Percentiles rank a stretch among this genome's conserved stretches.
Evolutionary conservation across 345 rosid species (phyloP).

Genomic region (Populus deltoides): DNA sequence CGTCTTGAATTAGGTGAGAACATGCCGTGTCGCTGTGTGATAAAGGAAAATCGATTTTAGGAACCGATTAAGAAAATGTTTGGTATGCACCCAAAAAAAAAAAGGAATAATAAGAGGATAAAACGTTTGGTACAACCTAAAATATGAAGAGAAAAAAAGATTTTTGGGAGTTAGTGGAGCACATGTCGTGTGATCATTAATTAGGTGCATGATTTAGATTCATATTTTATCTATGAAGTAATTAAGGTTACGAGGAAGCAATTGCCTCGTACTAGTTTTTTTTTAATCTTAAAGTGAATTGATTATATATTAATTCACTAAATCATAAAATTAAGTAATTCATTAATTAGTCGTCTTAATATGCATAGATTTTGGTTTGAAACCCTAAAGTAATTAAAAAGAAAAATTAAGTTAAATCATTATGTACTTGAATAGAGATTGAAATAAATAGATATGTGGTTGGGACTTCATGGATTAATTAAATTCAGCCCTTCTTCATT

Average conservation of each 20-base stretch:
- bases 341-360: background rate
- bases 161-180: background rate
- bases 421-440: background rate
- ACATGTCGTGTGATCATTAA: background rate
- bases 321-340: too few relatives aligned
- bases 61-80: background rate
- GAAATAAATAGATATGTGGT: background rate
- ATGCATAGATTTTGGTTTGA: background rate
- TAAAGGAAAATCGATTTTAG: background rate
- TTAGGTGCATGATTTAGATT: too few relatives aligned
- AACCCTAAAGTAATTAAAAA: background rate
- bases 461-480: background rate
- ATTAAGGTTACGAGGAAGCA: background rate
- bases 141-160: too few relatives aligned
- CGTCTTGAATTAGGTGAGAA: background rate
- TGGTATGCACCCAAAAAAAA: background rate
- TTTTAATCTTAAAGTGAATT: background rate
- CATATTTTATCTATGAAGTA: too few relatives aligned
- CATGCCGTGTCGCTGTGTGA: background rate
- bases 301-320: too few relatives aligned
- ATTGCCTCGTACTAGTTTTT: background rate
- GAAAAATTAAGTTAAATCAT: background rate
- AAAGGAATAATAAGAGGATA: too few relatives aligned
- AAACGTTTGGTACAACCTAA: too few relatives aligned
- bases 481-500: background rate